Evolutionary conservation across 208 protist species (phyloP).

Genomic region (Blastocrithidia nonstop): DNA sequence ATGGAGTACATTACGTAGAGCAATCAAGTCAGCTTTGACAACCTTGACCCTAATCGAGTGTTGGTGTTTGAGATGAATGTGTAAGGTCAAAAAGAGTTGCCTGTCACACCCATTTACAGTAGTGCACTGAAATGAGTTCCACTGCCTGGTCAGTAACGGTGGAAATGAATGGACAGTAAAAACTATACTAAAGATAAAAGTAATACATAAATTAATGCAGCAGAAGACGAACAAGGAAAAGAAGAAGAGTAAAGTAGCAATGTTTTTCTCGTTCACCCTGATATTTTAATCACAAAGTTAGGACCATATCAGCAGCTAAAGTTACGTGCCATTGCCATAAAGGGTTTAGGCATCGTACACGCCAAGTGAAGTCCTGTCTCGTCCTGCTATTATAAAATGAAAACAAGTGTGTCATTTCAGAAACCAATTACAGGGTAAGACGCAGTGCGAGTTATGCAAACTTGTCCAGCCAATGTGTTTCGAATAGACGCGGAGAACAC

Average conservation of each 20-base stretch:
- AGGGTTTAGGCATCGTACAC: constrained; percentile 94
- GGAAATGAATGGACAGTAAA: background rate
- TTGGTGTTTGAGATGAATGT: constrained; percentile 74
- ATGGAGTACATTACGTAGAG: constrained; percentile 75
- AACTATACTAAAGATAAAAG: background rate
- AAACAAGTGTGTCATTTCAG: constrained; percentile 85
- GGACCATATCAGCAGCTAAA: constrained; percentile 92
- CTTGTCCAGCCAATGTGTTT: constrained; percentile 92
- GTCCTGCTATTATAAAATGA: constrained; percentile 93
- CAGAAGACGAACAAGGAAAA: background rate
- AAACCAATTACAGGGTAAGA: constrained; percentile 43
- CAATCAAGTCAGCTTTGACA: constrained; percentile 8
- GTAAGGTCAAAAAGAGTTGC: constrained; percentile 37
- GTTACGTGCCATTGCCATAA: constrained; percentile 85
- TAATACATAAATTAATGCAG: no score
- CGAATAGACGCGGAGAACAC: constrained; percentile 62
- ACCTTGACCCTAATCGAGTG: constrained; percentile 51
- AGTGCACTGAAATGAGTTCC: constrained; percentile 88
- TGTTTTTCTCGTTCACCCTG: constrained; percentile 90
- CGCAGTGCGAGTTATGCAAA: constrained; percentile 69
- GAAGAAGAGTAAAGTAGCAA: no score
- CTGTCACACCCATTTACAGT: constrained; percentile 78
- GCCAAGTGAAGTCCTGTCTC: constrained; percentile 97
- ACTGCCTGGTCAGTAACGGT: constrained; percentile 63
- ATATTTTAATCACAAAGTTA: constrained; percentile 96